A percentile compares a stretch with the other conserved stretches of the same genome.
Evolutionary conservation across 2,329 filamentous ascomycete genomes (phyloP).

Genomic region (Albifimbria verrucaria): DNA sequence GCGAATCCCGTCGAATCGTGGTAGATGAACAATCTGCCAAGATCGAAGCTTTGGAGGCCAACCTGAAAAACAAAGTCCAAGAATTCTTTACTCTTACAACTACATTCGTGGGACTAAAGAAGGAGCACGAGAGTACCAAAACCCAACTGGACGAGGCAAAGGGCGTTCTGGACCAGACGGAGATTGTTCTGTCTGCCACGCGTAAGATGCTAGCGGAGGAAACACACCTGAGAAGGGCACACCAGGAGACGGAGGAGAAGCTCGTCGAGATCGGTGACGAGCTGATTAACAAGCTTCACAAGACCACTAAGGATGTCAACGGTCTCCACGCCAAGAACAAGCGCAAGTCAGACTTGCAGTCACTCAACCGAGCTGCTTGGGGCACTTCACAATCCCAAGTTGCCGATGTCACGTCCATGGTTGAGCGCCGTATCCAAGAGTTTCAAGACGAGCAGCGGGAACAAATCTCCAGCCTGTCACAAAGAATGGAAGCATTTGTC

Average conservation of each 20-base stretch:
- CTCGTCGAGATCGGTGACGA: conserved; percentile 70
- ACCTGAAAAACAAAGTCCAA: conserved; percentile 88
- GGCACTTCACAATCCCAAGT: conserved; percentile 72
- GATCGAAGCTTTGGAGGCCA: conserved; percentile 87
- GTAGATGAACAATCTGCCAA: conserved; percentile 89
- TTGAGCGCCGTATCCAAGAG: conserved; percentile 71
- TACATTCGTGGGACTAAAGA: conserved; percentile 83
- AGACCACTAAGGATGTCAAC: conserved; percentile 75
- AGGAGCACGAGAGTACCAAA: conserved; percentile 79
- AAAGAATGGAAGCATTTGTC: conserved; percentile 75
- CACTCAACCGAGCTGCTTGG: conserved; percentile 77
- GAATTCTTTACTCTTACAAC: conserved; percentile 85
- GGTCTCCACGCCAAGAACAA: conserved; percentile 83
- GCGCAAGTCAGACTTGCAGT: conserved; percentile 80
- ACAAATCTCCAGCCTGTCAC: conserved; percentile 64
- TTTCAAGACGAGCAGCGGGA: conserved; percentile 72
- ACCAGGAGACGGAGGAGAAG: conserved; percentile 78
- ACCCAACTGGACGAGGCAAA: conserved; percentile 74
- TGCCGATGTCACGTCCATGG: conserved; percentile 68
- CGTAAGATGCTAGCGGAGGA: conserved; percentile 76
- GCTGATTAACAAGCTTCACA: conserved; percentile 73
- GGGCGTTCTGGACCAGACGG: conserved; percentile 80
- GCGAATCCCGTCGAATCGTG: conserved; percentile 86
- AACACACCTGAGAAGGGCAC: conserved; percentile 73
- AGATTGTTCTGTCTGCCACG: conserved; percentile 76